Conservation (phyloP, 768 basidiomycete species). For the Cubamyces lactineus region DNA sequence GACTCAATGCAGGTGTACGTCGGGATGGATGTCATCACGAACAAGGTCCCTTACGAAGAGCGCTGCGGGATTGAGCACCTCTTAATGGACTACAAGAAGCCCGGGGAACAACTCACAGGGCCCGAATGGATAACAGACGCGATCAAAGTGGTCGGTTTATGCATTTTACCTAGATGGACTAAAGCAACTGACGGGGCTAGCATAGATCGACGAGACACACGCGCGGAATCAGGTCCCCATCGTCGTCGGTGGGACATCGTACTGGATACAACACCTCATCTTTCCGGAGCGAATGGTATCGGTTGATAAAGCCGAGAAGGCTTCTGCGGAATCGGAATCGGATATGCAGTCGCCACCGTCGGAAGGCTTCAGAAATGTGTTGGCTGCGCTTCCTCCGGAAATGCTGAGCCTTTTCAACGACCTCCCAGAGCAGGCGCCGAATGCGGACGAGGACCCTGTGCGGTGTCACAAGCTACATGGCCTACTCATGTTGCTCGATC, state of each 20-base stretch:
- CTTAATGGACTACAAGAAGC: slow-evolving; percentile 85
- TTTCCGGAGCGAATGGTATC: slow-evolving; percentile 76
- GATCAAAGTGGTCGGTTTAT: slow-evolving; percentile 61
- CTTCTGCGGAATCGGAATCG: background rate
- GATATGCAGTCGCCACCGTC: slow-evolving; percentile 13
- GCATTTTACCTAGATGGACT: background rate
- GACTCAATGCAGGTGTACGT: slow-evolving; percentile 97
- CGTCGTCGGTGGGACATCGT: slow-evolving; percentile 93
- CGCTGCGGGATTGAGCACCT: slow-evolving; percentile 83
- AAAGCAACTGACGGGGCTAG: slow-evolving; percentile 4
- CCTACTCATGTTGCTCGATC: slow-evolving; percentile 72
- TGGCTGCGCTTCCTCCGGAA: slow-evolving; percentile 50
- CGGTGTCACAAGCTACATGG: slow-evolving; percentile 65
- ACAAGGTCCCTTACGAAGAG: slow-evolving; percentile 83
- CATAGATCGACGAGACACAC: slow-evolving; percentile 78
- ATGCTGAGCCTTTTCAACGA: slow-evolving; percentile 53
- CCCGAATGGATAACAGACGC: slow-evolving; percentile 90
- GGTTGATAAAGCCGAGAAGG: slow-evolving; percentile 22
- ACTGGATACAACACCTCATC: slow-evolving; percentile 96
- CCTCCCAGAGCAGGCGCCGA: slow-evolving; percentile 64
- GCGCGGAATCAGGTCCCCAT: slow-evolving; percentile 71
- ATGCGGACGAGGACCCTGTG: slow-evolving; percentile 56
- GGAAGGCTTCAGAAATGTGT: slow-evolving; percentile 41
- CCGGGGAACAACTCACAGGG: slow-evolving; percentile 86
- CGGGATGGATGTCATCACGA: slow-evolving; percentile 92